Conservation (phyloP, 257 asterid species). For the Solanum sejunctum region DNA sequence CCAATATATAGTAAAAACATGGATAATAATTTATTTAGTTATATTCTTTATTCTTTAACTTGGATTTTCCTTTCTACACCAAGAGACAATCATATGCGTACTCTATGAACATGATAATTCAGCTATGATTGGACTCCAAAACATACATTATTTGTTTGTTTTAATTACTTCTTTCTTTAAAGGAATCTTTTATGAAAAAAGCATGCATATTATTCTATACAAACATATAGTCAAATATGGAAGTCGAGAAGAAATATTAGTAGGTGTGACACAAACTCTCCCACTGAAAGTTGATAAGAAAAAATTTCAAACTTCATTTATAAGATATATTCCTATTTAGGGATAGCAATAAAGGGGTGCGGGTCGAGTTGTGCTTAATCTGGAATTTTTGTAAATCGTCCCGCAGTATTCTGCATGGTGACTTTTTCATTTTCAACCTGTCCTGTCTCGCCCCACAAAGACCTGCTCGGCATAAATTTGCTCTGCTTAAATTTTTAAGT, state of each 20-base stretch:
- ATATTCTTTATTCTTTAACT: conserved; percentile 26
- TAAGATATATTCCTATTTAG: no score
- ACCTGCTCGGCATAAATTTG: no score
- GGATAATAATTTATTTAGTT: background rate
- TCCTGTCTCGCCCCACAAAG: no score
- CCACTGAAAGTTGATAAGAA: background rate
- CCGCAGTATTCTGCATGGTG: no score
- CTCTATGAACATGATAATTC: background rate
- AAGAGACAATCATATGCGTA: no score
- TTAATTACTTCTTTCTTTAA: background rate
- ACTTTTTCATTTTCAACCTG: no score
- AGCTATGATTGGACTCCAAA: background rate
- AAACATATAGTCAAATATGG: background rate
- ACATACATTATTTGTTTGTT: background rate
- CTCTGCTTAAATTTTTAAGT: no score
- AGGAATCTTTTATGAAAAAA: background rate
- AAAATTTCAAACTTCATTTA: no score
- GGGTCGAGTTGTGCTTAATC: no score
- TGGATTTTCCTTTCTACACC: conserved; percentile 12
- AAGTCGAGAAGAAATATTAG: background rate
- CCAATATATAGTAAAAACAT: no score
- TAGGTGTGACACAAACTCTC: background rate
- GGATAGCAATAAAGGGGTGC: no score
- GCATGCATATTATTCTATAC: background rate
- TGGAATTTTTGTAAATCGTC: no score